Conservation (phyloP, 139 green algal species). For the Tetratostichococcus sp. region DNA sequence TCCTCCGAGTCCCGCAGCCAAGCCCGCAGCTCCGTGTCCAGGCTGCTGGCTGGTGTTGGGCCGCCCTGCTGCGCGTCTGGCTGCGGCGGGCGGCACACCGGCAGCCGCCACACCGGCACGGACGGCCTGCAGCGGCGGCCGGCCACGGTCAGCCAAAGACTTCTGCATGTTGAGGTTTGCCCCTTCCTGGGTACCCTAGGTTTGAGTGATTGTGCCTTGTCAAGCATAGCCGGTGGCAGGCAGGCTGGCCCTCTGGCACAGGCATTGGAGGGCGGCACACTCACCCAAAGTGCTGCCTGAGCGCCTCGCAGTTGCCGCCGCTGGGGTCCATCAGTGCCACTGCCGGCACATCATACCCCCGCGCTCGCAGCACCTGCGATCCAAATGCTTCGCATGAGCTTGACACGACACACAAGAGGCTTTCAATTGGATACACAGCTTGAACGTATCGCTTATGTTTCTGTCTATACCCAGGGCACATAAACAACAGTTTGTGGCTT, state of each 20-base stretch:
- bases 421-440: no score
- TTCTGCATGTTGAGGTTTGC: no score
- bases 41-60: neutral
- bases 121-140: neutral
- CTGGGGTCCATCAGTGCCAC: slow-evolving; percentile 56
- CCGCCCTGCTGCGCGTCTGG: neutral
- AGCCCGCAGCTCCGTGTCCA: slow-evolving; percentile 43
- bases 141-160: no score
- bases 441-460: no score
- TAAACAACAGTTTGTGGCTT: neutral
- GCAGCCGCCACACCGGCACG: neutral
- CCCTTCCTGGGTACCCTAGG: no score
- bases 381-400: no score
- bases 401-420: neutral
- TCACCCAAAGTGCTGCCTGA: slow-evolving; percentile 16
- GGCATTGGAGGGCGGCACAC: no score
- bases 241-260: no score
- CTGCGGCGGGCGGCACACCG: neutral
- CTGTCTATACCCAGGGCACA: no score
- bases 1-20: slow-evolving; percentile 56
- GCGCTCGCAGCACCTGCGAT: slow-evolving; percentile 18
- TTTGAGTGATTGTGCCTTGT: no score
- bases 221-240: no score
- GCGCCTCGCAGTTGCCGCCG: slow-evolving; percentile 30
- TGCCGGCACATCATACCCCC: slow-evolving; percentile 73